These are phyloP conservation scores for Tetradesmus obliquus DNA, from an alignment of 139 green algal genomes.

Conservation along the genomic window DNA sequence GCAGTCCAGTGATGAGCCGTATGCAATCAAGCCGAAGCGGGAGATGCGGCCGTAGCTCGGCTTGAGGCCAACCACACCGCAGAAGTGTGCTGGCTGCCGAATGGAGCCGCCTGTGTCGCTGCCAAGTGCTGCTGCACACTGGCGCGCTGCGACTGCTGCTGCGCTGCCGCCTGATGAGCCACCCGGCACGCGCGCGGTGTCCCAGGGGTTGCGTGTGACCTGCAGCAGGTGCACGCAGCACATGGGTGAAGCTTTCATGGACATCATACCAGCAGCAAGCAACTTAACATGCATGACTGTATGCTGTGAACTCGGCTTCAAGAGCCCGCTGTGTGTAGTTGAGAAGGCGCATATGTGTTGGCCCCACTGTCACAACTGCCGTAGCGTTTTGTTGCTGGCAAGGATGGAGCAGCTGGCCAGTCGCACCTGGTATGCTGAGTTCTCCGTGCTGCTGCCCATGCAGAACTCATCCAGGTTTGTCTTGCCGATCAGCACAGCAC, in stretches of 20 bases:
- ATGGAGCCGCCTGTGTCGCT: constrained; percentile 97
- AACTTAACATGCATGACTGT: not conserved
- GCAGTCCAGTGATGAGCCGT: constrained; percentile 93
- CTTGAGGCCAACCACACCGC: constrained; percentile 97
- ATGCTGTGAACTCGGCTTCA: not conserved
- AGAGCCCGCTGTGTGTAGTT: too few species aligned
- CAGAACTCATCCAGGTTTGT: constrained; percentile 99
- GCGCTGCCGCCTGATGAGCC: constrained; percentile 96
- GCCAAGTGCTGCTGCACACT: constrained; percentile 84
- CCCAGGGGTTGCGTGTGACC: constrained; percentile 86
- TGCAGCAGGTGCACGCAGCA: constrained; percentile 38
- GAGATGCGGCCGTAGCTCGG: constrained; percentile 96
- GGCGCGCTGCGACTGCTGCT: constrained; percentile 88
- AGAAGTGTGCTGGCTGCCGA: constrained; percentile 95
- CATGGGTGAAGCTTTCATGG: not conserved
- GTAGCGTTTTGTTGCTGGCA: not conserved
- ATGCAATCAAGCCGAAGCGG: constrained; percentile 93
- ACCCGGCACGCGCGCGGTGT: constrained; percentile 87
- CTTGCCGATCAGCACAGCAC: constrained; percentile 93
- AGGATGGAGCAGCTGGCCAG: not conserved
- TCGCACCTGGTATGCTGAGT: constrained; percentile 85
- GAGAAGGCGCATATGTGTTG: too few species aligned
- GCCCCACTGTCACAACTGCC: too few species aligned
- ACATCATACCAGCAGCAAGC: not conserved
- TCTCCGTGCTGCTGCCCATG: constrained; percentile 97